These are phyloP conservation scores for Ogataea trehaloabstinens DNA, from an alignment of 805 yeast species.

Conservation along the genomic window DNA sequence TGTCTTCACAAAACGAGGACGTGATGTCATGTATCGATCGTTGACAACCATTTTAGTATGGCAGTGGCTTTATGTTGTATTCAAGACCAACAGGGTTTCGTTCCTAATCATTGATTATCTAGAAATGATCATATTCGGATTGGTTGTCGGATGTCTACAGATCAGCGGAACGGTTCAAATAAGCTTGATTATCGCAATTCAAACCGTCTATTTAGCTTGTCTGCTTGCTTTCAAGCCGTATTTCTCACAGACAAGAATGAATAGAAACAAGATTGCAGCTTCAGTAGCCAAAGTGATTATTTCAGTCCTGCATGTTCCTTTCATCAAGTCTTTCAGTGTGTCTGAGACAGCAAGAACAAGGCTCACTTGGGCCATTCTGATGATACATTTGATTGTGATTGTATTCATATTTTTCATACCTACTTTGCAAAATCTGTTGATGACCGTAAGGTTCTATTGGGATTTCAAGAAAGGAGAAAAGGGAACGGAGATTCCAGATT, in stretches of 20 bases:
- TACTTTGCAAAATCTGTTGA: slow-evolving; percentile 30
- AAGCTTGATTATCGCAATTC: slow-evolving; percentile 34
- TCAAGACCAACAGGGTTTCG: slow-evolving; percentile 40
- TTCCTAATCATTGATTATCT: slow-evolving; percentile 38
- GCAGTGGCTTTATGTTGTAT: slow-evolving; percentile 43
- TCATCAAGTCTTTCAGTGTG: slow-evolving; percentile 33
- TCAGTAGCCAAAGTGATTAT: slow-evolving; percentile 39
- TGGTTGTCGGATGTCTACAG: slow-evolving; percentile 46
- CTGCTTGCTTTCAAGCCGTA: slow-evolving; percentile 31
- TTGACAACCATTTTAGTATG: slow-evolving; percentile 45
- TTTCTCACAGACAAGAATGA: slow-evolving; percentile 32
- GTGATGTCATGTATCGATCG: slow-evolving; percentile 43
- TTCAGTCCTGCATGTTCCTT: slow-evolving; percentile 43
- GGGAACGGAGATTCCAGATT: slow-evolving; percentile 23
- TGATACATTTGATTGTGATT: slow-evolving; percentile 35
- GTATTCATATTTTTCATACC: slow-evolving; percentile 26
- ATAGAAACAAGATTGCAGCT: slow-evolving; percentile 32
- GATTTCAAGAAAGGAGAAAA: slow-evolving; percentile 18
- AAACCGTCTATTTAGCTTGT: slow-evolving; percentile 29
- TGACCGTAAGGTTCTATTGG: slow-evolving; percentile 13
- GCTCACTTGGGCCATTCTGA: slow-evolving; percentile 42
- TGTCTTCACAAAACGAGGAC: slow-evolving; percentile 20
- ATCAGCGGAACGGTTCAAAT: slow-evolving; percentile 45
- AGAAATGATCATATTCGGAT: slow-evolving; percentile 34
- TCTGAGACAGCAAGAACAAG: slow-evolving; percentile 40